Base-by-base conservation (phyloP, 257 asterid species). In the Jacaranda mimosifolia region DNA sequence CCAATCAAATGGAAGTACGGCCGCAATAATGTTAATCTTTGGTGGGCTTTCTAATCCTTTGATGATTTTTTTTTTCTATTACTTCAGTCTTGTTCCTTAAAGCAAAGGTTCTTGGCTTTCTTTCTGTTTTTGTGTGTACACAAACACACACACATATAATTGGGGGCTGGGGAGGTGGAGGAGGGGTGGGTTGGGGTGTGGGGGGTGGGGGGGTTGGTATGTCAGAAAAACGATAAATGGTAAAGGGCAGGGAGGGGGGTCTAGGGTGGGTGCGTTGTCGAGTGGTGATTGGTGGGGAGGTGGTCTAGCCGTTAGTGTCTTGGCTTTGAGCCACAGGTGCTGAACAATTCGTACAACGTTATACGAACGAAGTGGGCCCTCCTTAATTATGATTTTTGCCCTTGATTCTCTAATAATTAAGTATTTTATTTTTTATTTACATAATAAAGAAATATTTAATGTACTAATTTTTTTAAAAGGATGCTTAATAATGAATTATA, bases 261-360 rank as follows among this genome's bases (percentile, higher is more conserved):
- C 32, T 2, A 26, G 32, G 32, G 32, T 26, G 2, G 74, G 76
- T 84, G 88, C n/a, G 92, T 53, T 89, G 94, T 89, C 94, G 78
- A 87, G 46, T 62, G 21, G 19, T 17, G 38, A 86, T 68, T 86
- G 92, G 88, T 26, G 8, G 14, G 35, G 19, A 49, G 75, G 6
- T 21, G 38, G 51, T 18, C n/a, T 19, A 59, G 6, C 82, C 58
- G 82, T 75, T 68, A 68, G 74, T 65, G 60, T 65, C 35, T 26
- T 32, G 17, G 63, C 42, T 79, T 68, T 21, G 72, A n/a, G 77
- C 83, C 82, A 53, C 75, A 15, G 68, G 17, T 76, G 59, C 60
- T 0, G 6, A 63, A 9, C 70, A 58, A 66, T 58, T 56, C 57
- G 83, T 83, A 81, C 83, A 26, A 68, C 73, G 68, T 70, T 26